Base-by-base conservation (phyloP, 257 asterid genomes). In the Catharanthus roseus region DNA sequence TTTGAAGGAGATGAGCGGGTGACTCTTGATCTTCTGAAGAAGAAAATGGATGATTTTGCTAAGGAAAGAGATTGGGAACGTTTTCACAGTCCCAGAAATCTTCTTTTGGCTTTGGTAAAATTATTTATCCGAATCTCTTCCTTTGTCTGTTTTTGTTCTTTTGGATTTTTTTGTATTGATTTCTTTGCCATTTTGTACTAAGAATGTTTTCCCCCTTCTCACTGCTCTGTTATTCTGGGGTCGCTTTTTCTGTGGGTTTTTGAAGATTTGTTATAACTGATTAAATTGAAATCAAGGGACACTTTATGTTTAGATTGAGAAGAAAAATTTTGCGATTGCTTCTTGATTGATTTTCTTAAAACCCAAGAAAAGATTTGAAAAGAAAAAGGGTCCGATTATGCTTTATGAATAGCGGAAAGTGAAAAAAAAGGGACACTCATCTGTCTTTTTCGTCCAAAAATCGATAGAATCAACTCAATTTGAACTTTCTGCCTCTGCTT, bases 81-180 rank as follows among this genome's bases (percentile, higher is more conserved):
- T 29, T 83, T 72, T 26, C 87, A 83, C 67, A 83, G 83, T 75
- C 87, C 87, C 16, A 75, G 87, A 73, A 83, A 83, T 65, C 87
- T 83, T 18, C 87, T 83, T 28, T 58, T 83, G 77, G 87, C 87
- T 73, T 8, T 83, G 85, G 87, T 83, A 77, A 33, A 3, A 31
- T n/a, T 55, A 3, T 36, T 3, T 12, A 1, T 24, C 2, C 21
- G 19, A 70, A 12, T 51, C 16, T 77, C 31, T n/a, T 61, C 10
- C 26, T 5, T 0, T 24, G 21, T 23, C 4, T 31, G 1, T 1
- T 34, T 64, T 51, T 41, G 24, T 21, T 13, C 16, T 5, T 0
- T 15, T 18, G 12, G 24, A 36, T 38, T 36, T 36, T 63, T 57
- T 57, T 57, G 26, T 6, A 18, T 2, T 2, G 55, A 49, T 49